These are phyloP conservation scores for Schwanniomyces occidentalis DNA, from an alignment of 805 yeast species.

Conservation along the genomic window DNA sequence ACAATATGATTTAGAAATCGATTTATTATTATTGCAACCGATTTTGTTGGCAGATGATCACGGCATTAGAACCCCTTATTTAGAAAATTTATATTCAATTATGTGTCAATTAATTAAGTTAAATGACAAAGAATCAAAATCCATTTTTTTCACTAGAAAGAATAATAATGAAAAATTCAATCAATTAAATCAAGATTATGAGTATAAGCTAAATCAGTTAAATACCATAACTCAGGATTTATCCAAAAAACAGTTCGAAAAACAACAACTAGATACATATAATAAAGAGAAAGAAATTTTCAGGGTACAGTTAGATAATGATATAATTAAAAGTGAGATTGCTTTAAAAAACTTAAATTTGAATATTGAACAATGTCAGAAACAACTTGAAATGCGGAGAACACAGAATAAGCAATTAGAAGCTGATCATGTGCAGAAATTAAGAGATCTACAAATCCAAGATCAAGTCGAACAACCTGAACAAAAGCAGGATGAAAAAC, in stretches of 20 bases:
- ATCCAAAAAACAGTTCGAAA: constrained; percentile 15
- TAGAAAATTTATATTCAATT: constrained; percentile 82
- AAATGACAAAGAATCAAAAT: constrained; percentile 29
- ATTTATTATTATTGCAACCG: constrained; percentile 79
- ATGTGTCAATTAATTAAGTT: constrained; percentile 61
- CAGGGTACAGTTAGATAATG: constrained; percentile 23
- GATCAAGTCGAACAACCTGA: background rate
- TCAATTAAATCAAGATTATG: constrained; percentile 13
- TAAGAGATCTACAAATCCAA: background rate
- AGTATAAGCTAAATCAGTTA: constrained; percentile 19
- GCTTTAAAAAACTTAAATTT: constrained; percentile 16
- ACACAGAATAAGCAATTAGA: background rate
- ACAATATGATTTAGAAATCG: constrained; percentile 58
- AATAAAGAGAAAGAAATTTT: constrained; percentile 20
- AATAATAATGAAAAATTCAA: constrained; percentile 3
- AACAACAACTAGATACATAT: constrained; percentile 15
- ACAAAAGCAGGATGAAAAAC: background rate
- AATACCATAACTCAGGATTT: constrained; percentile 21
- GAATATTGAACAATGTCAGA: constrained; percentile 15
- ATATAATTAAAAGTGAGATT: constrained; percentile 19
- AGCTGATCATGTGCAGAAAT: background rate
- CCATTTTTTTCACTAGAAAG: constrained; percentile 32
- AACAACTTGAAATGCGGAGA: background rate
- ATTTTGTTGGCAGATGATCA: constrained; percentile 88
- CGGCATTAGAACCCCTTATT: constrained; percentile 82